Conservation (phyloP, 306 rosid species). For the Pyrus pyrifolia region DNA sequence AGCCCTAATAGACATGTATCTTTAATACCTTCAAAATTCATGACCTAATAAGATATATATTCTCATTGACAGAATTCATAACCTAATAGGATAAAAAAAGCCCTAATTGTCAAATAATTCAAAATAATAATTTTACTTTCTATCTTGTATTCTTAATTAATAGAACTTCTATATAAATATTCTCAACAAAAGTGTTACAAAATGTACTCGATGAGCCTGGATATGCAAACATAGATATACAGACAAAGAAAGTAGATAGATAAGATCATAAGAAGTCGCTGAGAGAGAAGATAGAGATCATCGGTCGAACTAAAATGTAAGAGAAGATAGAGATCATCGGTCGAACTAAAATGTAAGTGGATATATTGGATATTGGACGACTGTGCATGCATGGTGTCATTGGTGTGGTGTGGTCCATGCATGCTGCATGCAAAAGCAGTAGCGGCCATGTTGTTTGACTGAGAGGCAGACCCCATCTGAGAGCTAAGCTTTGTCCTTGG, state of each 20-base stretch:
- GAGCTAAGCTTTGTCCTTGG: conserved; percentile 14
- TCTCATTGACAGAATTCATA: too few species aligned
- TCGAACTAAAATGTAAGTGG: neutral
- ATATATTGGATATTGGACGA: neutral
- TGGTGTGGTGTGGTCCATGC: neutral
- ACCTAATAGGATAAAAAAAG: too few species aligned
- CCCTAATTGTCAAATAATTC: too few species aligned
- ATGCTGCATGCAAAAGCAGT: conserved; percentile 6
- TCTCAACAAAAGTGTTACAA: too few species aligned
- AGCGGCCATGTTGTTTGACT: conserved; percentile 29
- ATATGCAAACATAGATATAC: too few species aligned
- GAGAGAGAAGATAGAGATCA: neutral
- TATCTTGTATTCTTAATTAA: too few species aligned
- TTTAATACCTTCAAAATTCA: too few species aligned
- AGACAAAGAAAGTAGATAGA: neutral
- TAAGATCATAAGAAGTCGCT: neutral
- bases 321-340: neutral
- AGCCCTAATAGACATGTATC: too few species aligned
- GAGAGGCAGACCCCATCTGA: conserved; percentile 27
- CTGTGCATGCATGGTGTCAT: neutral
- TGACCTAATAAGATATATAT: too few species aligned
- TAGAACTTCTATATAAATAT: too few species aligned
- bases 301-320: neutral
- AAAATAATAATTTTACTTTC: too few species aligned
- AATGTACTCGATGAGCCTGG: too few species aligned